A percentile compares a stretch with the other conserved stretches of the same genome.
Conservation (phyloP, 768 basidiomycete species). For the Calocybe gangraenosa region DNA sequence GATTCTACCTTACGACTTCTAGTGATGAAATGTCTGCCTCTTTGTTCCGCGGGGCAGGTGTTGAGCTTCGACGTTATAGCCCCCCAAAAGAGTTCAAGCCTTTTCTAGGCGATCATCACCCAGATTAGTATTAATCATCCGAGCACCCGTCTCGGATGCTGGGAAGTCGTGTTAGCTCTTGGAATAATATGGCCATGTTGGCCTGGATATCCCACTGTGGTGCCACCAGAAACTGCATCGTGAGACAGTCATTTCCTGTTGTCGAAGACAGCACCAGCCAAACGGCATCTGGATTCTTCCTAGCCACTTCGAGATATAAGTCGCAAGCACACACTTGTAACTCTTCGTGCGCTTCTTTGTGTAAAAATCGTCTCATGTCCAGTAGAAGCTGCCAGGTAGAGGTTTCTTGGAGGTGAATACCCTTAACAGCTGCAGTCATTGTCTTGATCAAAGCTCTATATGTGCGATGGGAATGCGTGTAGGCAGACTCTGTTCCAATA, state of each 20-base stretch:
- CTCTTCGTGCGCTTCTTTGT: slow-evolving; percentile 62
- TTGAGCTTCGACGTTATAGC: slow-evolving; percentile 71
- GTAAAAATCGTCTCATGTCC: slow-evolving; percentile 73
- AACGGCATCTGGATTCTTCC: slow-evolving; percentile 72
- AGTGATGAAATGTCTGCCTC: slow-evolving; percentile 81
- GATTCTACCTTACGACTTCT: slow-evolving; percentile 7
- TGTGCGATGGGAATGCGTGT: slow-evolving; percentile 77
- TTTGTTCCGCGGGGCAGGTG: slow-evolving; percentile 77
- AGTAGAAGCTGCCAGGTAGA: slow-evolving; percentile 81
- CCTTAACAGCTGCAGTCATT: slow-evolving; percentile 60
- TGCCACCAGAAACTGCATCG: slow-evolving; percentile 48
- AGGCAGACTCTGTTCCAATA: slow-evolving; percentile 65
- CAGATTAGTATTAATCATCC: not conserved
- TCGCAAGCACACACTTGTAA: slow-evolving; percentile 62
- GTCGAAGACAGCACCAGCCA: slow-evolving; percentile 75
- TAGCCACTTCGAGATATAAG: slow-evolving; percentile 58
- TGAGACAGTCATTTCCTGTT: slow-evolving; percentile 32
- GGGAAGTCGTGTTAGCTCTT: slow-evolving; percentile 3
- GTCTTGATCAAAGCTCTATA: slow-evolving; percentile 75
- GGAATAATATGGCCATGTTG: slow-evolving; percentile 36
- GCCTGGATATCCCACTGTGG: slow-evolving; percentile 59
- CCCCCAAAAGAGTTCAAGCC: slow-evolving; percentile 23
- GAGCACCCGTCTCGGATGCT: not conserved
- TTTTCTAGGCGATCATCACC: slow-evolving; percentile 9
- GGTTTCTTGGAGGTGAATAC: slow-evolving; percentile 67